A percentile compares a stretch with the other conserved stretches of the same genome.
Conservation (phyloP, 2,329 filamentous ascomycete species). For the Alternaria arborescens region DNA sequence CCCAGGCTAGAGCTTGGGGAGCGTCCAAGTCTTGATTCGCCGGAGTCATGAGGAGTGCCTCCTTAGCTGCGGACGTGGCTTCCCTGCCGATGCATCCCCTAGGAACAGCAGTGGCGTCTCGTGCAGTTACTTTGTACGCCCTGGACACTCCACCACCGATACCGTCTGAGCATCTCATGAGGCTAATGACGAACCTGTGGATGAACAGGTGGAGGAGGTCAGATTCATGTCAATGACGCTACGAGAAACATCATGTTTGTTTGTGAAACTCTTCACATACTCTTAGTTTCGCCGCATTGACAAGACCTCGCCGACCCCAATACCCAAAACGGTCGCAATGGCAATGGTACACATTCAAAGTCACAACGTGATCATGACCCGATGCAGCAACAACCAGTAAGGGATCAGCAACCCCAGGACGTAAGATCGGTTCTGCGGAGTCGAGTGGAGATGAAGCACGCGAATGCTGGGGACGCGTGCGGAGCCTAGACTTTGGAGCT, state of each 20-base stretch:
- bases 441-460: constrained; percentile 34
- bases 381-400: constrained; percentile 8
- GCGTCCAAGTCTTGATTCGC: constrained; percentile 14
- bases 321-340: constrained; percentile 11
- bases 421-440: constrained; percentile 36
- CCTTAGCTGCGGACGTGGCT: constrained; percentile 24
- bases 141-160: neutral
- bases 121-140: constrained; percentile 1
- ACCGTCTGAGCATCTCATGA: neutral
- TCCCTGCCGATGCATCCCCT: constrained; percentile 6
- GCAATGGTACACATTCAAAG: constrained; percentile 4
- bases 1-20: constrained; percentile 16
- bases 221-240: neutral
- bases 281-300: constrained; percentile 1
- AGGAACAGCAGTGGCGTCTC: constrained; percentile 5
- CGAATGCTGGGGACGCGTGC: constrained; percentile 30
- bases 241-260: neutral
- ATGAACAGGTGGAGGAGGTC: neutral
- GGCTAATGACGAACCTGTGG: neutral
- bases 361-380: constrained; percentile 7
- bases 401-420: constrained; percentile 1
- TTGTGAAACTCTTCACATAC: neutral
- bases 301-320: constrained; percentile 5
- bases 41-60: constrained; percentile 19
- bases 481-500: constrained; percentile 32